phyloP scores from a whole-genome alignment of 176 grass and related monocot genomes.

The Carex pumila region DNA sequence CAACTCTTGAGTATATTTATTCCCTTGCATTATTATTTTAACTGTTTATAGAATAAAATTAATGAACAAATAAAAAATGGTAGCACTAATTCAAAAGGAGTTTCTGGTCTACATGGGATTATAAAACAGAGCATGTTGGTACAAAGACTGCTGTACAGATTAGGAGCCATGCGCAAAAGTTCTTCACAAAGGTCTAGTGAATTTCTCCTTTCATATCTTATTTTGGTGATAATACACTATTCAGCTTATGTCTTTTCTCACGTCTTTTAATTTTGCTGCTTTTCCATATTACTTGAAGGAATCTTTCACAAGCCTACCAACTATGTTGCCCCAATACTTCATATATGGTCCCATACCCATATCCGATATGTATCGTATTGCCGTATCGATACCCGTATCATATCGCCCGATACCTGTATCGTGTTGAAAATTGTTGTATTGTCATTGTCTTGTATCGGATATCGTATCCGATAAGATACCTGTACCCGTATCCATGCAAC shows the following conservation, averaged over 20 bases:
- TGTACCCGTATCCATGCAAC: no score
- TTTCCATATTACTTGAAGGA: not conserved
- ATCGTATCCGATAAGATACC: no score
- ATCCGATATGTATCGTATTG: no score
- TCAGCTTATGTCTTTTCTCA: not conserved
- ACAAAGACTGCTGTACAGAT: conserved; percentile 98
- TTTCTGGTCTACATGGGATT: conserved; percentile 2
- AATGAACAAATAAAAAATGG: conserved; percentile 6
- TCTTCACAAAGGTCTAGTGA: conserved; percentile 91
- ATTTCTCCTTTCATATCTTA: conserved; percentile 24
- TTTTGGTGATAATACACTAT: conserved; percentile 7
- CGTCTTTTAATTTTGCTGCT: not conserved
- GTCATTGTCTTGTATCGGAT: no score
- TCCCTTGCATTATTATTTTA: conserved; percentile 24
- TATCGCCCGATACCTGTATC: no score
- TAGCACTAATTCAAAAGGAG: conserved; percentile 11
- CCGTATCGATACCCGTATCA: no score
- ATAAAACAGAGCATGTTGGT: conserved; percentile 77
- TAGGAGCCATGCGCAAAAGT: conserved; percentile 98
- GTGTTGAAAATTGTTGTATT: no score
- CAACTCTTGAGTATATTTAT: conserved; percentile 1
- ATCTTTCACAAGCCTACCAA: not conserved
- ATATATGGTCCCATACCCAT: no score
- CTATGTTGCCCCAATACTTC: no score
- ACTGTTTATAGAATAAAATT: not conserved